These are phyloP conservation scores for Eleusine coracana DNA, from an alignment of 176 grass and related monocot species.

Conservation along the genomic window DNA sequence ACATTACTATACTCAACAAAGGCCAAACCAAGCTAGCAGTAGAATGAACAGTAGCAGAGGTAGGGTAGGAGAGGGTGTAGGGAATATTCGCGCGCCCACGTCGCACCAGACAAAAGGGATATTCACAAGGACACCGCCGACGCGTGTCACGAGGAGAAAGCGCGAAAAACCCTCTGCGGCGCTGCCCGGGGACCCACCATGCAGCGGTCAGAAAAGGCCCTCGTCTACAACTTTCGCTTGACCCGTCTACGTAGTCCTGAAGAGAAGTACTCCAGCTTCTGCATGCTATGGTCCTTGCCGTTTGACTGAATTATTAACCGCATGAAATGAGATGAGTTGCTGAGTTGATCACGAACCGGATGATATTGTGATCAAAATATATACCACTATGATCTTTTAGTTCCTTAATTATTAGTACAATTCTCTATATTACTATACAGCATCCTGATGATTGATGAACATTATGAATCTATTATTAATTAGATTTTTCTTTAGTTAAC, in stretches of 20 bases:
- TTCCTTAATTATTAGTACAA: no score
- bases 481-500: no score
- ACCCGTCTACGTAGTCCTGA: not conserved
- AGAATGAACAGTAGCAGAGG: not conserved
- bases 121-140: slow-evolving; percentile 63
- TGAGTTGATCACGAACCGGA: not conserved
- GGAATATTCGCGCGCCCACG: slow-evolving; percentile 54
- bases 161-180: slow-evolving; percentile 18
- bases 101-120: slow-evolving; percentile 80
- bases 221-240: not conserved
- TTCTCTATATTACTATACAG: no score
- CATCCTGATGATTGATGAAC: no score
- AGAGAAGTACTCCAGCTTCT: not conserved
- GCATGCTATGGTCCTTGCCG: not conserved
- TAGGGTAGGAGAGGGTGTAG: no score
- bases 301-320: not conserved
- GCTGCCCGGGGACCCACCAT: not conserved
- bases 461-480: no score
- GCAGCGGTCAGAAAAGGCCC: slow-evolving; percentile 21
- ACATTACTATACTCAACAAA: not conserved
- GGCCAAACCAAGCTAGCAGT: no score
- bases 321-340: not conserved
- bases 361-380: not conserved
- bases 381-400: no score
- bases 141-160: slow-evolving; percentile 63